A percentile compares a stretch with the other conserved stretches of the same genome.
Conservation (phyloP, 371 early-diverging fungal species). For the Mortierella sp. region DNA sequence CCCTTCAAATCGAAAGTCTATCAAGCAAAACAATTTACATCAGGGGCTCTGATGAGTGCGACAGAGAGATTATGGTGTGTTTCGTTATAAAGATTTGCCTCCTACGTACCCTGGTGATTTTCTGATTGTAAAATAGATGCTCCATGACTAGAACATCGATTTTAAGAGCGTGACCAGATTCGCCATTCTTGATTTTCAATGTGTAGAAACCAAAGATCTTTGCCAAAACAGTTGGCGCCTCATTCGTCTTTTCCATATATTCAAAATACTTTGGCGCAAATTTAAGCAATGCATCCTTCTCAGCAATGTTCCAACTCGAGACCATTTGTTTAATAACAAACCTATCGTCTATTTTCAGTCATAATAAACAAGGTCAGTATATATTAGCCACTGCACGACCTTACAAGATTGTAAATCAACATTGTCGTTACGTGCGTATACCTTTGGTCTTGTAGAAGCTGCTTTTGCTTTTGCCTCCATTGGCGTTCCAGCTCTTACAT, state of each 20-base stretch:
- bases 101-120: conserved; percentile 66
- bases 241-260: conserved; percentile 75
- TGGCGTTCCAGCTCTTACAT: conserved; percentile 82
- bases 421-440: conserved; percentile 21
- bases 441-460: conserved; percentile 74
- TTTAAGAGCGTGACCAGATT: conserved; percentile 70
- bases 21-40: neutral
- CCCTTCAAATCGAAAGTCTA: conserved; percentile 95
- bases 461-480: conserved; percentile 87
- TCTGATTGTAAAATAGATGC: conserved; percentile 86
- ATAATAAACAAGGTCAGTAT: conserved; percentile 1
- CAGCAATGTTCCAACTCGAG: conserved; percentile 78
- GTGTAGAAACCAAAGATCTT: conserved; percentile 95
- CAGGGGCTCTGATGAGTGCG: neutral
- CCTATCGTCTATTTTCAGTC: conserved; percentile 74
- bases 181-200: conserved; percentile 78
- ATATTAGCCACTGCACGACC: neutral
- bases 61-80: neutral
- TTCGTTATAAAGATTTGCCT: neutral
- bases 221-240: conserved; percentile 84
- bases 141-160: conserved; percentile 97
- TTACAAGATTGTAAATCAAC: neutral
- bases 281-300: conserved; percentile 87
- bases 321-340: conserved; percentile 92
- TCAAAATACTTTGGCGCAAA: conserved; percentile 95